Percentiles rank a stretch among this genome's conserved stretches.
These are phyloP conservation scores for Chlamydomonas eustigma DNA, from an alignment of 139 green algal species.

Conservation along the genomic window DNA sequence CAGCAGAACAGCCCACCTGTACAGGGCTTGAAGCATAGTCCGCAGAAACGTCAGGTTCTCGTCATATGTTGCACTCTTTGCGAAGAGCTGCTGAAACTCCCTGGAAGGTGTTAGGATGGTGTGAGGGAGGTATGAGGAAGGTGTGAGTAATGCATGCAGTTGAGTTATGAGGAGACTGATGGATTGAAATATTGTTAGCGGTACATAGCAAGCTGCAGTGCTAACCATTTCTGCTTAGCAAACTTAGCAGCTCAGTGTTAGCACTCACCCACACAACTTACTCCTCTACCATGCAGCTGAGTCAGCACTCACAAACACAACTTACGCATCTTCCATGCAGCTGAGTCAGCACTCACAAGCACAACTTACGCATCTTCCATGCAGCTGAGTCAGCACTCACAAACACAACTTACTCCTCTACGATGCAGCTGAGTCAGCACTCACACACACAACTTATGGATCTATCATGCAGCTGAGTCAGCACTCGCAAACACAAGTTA, in stretches of 20 bases:
- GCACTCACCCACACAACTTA: too few species aligned
- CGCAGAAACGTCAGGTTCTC: slow-evolving; percentile 81
- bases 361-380: too few species aligned
- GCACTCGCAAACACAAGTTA: slow-evolving; percentile 60
- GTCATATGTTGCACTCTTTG: slow-evolving; percentile 42
- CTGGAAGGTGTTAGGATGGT: background rate
- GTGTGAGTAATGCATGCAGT: background rate
- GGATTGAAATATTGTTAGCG: too few species aligned
- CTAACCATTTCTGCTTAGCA: too few species aligned
- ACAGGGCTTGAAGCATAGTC: slow-evolving; percentile 57
- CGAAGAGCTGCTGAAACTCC: slow-evolving; percentile 44
- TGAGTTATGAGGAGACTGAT: too few species aligned
- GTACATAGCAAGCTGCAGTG: too few species aligned
- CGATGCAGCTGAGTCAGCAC: background rate
- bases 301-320: too few species aligned
- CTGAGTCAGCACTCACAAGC: too few species aligned
- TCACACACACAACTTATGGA: slow-evolving; percentile 58
- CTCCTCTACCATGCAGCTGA: too few species aligned
- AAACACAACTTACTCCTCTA: background rate
- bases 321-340: background rate
- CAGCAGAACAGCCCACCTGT: slow-evolving; percentile 23
- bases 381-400: too few species aligned
- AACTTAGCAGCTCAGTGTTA: too few species aligned
- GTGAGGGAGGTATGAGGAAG: background rate
- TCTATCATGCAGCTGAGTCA: background rate